Evolutionary conservation across 176 grass and related monocot genomes (phyloP).

Genomic region (Tillandsia fasciculata): DNA sequence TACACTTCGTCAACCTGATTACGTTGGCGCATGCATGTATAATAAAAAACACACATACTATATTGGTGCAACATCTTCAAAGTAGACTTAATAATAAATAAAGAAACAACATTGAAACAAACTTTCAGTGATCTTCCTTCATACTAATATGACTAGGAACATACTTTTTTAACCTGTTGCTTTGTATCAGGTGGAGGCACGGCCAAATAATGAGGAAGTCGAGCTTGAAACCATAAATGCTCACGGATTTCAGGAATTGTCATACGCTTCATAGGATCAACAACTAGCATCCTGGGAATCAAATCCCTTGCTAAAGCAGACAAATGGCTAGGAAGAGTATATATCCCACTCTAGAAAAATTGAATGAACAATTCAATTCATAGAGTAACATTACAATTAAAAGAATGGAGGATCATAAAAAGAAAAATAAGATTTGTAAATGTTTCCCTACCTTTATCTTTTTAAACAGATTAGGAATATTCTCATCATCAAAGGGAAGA

Average conservation of each 20-base stretch:
- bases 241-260: conserved; percentile 83
- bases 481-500: conserved; percentile 97
- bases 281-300: conserved; percentile 89
- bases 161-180: conserved; percentile 86
- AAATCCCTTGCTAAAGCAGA: conserved; percentile 86
- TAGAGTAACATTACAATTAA: neutral
- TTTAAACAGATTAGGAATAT: conserved; percentile 85
- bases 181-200: conserved; percentile 77
- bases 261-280: conserved; percentile 96
- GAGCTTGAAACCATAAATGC: conserved; percentile 70
- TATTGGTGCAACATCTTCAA: no score
- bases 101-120: neutral
- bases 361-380: neutral
- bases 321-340: conserved; percentile 93
- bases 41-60: no score
- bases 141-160: neutral
- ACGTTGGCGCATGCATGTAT: no score
- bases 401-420: neutral
- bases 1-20: no score
- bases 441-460: conserved; percentile 74
- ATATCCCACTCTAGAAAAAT: conserved; percentile 58
- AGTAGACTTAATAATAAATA: no score
- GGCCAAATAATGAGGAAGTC: conserved; percentile 73
- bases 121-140: neutral
- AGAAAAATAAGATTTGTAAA: neutral